These are phyloP conservation scores for Heliosperma pusillum DNA, from an alignment of 148 eudicot genomes.

Conservation along the genomic window DNA sequence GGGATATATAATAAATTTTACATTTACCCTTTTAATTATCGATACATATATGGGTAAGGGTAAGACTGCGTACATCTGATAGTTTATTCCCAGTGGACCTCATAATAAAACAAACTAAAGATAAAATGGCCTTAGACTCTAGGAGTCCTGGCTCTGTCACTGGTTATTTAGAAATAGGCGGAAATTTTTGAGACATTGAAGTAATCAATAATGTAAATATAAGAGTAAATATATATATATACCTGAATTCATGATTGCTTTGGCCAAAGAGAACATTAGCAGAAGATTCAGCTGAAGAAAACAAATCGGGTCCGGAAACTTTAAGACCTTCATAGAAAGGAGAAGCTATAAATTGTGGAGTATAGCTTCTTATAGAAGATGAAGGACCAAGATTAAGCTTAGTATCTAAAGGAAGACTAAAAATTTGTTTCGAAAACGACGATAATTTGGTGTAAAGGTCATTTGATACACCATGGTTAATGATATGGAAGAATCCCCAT, in stretches of 20 bases:
- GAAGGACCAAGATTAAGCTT: constrained; percentile 75
- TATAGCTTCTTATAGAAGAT: constrained; percentile 57
- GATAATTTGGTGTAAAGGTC: constrained; percentile 44
- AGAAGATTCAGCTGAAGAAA: constrained; percentile 60
- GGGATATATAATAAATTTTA: no score
- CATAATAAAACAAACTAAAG: no score
- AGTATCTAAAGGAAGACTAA: constrained; percentile 50
- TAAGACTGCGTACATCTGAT: no score
- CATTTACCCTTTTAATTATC: no score
- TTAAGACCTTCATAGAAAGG: constrained; percentile 83
- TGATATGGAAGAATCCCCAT: constrained; percentile 89
- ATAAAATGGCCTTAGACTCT: no score
- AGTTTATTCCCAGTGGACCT: no score
- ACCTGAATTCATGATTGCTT: constrained; percentile 61
- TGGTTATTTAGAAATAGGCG: background rate
- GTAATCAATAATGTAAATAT: background rate
- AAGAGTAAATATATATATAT: constrained; percentile 2
- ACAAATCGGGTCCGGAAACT: constrained; percentile 68
- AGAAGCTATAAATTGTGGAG: constrained; percentile 86
- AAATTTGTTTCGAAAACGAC: constrained; percentile 49
- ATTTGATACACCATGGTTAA: constrained; percentile 68
- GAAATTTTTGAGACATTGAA: background rate
- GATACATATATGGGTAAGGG: no score
- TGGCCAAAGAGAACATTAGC: constrained; percentile 42
- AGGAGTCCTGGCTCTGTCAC: background rate